Conservation (phyloP, 805 yeast species). For the Cyberlindnera xylosilytica region DNA sequence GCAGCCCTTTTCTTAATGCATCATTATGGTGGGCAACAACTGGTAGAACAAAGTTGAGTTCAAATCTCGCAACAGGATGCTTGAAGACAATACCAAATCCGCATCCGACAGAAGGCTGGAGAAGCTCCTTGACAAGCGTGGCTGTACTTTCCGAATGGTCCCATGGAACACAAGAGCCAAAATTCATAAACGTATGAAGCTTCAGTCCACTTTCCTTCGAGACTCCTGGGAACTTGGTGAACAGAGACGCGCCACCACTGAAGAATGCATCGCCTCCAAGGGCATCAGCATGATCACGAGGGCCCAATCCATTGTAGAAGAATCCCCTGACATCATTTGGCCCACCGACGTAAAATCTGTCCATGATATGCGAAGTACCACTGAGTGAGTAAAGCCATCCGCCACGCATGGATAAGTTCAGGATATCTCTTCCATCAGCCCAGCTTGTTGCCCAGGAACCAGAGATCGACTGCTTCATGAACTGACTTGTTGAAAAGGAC, state of each 20-base stretch:
- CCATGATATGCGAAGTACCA: slow-evolving; percentile 53
- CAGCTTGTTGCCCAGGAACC: slow-evolving; percentile 29
- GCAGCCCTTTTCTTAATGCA: slow-evolving; percentile 58
- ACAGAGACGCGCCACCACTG: slow-evolving; percentile 56
- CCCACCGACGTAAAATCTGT: slow-evolving; percentile 84
- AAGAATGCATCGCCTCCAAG: slow-evolving; percentile 66
- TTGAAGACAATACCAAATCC: slow-evolving; percentile 61
- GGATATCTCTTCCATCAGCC: slow-evolving; percentile 37
- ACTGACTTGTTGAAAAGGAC: slow-evolving; percentile 25
- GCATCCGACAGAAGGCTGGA: slow-evolving; percentile 47
- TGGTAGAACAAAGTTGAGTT: slow-evolving; percentile 63
- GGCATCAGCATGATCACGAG: slow-evolving; percentile 49
- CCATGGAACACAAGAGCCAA: slow-evolving; percentile 55
- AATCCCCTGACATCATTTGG: slow-evolving; percentile 70
- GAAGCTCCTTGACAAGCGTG: slow-evolving; percentile 29
- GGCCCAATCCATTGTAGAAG: slow-evolving; percentile 63
- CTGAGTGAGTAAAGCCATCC: slow-evolving; percentile 53
- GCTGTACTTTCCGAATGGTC: slow-evolving; percentile 27
- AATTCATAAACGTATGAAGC: slow-evolving; percentile 60
- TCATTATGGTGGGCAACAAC: slow-evolving; percentile 49
- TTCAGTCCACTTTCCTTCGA: slow-evolving; percentile 49
- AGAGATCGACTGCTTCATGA: slow-evolving; percentile 37
- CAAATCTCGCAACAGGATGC: slow-evolving; percentile 66
- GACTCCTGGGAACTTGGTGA: slow-evolving; percentile 55
- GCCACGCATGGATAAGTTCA: slow-evolving; percentile 45